A percentile compares a stretch with the other conserved stretches of the same genome.
Evolutionary conservation across 441 rosid species (phyloP).

Genomic region (Cnidoscolus chayamansa): DNA sequence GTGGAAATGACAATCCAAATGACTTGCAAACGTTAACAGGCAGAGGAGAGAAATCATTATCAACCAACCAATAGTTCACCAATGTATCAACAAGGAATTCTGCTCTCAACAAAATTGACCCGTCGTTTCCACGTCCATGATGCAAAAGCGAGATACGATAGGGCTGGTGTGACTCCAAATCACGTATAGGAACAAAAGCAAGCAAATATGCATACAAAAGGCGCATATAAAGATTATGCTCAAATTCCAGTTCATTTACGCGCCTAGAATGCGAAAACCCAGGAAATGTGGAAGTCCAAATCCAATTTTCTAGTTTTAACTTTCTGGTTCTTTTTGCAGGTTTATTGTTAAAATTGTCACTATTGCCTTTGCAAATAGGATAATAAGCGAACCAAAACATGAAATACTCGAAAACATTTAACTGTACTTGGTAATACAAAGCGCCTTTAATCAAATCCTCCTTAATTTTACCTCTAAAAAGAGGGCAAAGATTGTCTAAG

Average conservation of each 20-base stretch:
- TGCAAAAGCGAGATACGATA: slow-evolving; percentile 74
- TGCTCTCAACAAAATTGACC: slow-evolving; percentile 49
- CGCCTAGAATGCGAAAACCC: slow-evolving; percentile 56
- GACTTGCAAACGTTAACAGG: slow-evolving; percentile 52
- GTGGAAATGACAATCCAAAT: slow-evolving; percentile 55
- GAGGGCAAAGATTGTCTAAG: slow-evolving; percentile 49
- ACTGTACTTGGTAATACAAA: slow-evolving; percentile 54
- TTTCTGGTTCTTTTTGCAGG: slow-evolving; percentile 41
- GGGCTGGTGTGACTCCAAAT: slow-evolving; percentile 61
- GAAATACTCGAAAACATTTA: slow-evolving; percentile 76
- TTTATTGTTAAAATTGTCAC: slow-evolving; percentile 36
- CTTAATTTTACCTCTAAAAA: slow-evolving; percentile 54
- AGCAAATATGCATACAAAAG: slow-evolving; percentile 68
- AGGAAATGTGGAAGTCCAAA: slow-evolving; percentile 57
- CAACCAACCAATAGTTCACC: slow-evolving; percentile 84
- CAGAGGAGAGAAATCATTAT: slow-evolving; percentile 85
- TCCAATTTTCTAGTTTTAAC: slow-evolving; percentile 44
- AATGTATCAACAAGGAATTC: slow-evolving; percentile 68
- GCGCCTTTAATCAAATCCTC: slow-evolving; percentile 50
- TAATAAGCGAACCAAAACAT: slow-evolving; percentile 92
- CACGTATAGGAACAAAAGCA: slow-evolving; percentile 67
- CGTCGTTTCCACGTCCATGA: slow-evolving; percentile 56
- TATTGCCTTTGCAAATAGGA: slow-evolving; percentile 68
- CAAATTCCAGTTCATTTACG: slow-evolving; percentile 49
- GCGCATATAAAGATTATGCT: slow-evolving; percentile 58